Evolutionary conservation across 2,329 filamentous ascomycete genomes (phyloP), one percentile per base, ranked within the genome.

Genomic region (Ilyonectria robusta): DNA sequence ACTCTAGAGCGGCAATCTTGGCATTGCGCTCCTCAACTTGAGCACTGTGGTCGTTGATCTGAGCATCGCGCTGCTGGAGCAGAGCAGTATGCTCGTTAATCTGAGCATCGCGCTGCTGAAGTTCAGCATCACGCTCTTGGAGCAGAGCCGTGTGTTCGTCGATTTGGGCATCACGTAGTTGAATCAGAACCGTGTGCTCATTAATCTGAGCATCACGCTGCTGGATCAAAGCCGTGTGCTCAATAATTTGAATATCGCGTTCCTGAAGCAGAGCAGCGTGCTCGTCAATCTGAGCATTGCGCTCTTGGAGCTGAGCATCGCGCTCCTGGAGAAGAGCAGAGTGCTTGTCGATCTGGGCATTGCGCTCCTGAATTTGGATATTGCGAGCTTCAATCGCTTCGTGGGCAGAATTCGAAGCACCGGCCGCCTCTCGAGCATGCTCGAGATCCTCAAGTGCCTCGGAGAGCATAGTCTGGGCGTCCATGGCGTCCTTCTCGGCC

Each of bases 381-480:
- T 81, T 80, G 10, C 78, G 79, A 57, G 82, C 79, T 66, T 81
- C 69, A 2, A 78, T 57, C 31, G 76, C 72, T 4, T 71, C 74
- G 13, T 75, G 69, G 9, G 72, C 70, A 17, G 71, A 59, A 15
- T 70, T 76, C n/a, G 76, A 70, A 6, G 72, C 71, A 13, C 63
- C 70, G 0, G 72, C 74, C 1, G 74, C 74, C 8, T 48, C 69
- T 58, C 76, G 76, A 11, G 78, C 76, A 53, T 77, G 70, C 69
- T 87, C 85, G 9, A 88, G 81, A 59, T 89, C 84, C 58, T 82
- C 76, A 17, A 87, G 77, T 1, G 84, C 81, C 46, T 83, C 79
- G 0, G 83, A 81, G 7, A 89, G 82, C 79, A 88, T 83, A n/a
- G 79, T 79, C 65, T 87, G 86, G 1, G 82, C 79, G 15, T 78